Percentiles rank a stretch among this genome's conserved stretches.
Conservation (phyloP, 2,329 filamentous ascomycete genomes). For the Microdochium nivale region DNA sequence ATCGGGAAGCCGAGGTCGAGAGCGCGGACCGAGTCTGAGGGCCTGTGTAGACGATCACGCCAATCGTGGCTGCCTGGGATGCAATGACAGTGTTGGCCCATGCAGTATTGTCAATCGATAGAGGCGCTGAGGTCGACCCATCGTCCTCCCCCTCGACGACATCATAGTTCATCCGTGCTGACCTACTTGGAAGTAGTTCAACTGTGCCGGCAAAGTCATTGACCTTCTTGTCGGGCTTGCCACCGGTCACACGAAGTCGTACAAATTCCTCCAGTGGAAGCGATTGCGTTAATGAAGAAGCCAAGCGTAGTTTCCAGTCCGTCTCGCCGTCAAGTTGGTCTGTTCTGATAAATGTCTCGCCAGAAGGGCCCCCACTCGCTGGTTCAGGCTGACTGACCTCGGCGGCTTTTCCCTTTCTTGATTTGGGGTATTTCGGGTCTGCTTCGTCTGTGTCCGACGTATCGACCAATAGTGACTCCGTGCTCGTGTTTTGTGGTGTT, state of each 20-base stretch:
- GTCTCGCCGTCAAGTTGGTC: constrained; percentile 97
- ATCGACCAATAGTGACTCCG: constrained; percentile 33
- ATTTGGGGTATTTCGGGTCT: constrained; percentile 14
- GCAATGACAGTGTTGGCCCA: constrained; percentile 98
- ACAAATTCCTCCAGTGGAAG: constrained; percentile 65
- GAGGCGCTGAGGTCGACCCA: constrained; percentile 51
- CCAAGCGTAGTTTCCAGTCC: constrained; percentile 92
- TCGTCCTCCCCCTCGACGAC: constrained; percentile 23
- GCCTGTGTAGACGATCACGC: constrained; percentile 89
- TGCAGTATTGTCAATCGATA: constrained; percentile 94
- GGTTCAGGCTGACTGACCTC: constrained; percentile 16
- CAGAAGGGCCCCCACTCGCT: constrained; percentile 39
- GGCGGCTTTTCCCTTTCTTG: constrained; percentile 25
- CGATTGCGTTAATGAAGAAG: constrained; percentile 78
- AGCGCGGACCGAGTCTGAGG: constrained; percentile 88
- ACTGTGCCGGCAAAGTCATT: constrained; percentile 93
- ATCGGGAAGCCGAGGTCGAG: constrained; percentile 84
- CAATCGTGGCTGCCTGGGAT: constrained; percentile 80
- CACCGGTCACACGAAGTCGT: constrained; percentile 64
- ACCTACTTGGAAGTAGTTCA: constrained; percentile 55
- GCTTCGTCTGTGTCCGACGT: constrained; percentile 22
- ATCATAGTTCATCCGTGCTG: constrained; percentile 34
- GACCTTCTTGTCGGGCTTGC: constrained; percentile 86
- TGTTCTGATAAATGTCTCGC: constrained; percentile 94
- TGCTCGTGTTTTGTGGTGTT: constrained; percentile 20